Evolutionary conservation across 2,329 filamentous ascomycete species (phyloP).

Genomic region (Neofusicoccum laricinum): DNA sequence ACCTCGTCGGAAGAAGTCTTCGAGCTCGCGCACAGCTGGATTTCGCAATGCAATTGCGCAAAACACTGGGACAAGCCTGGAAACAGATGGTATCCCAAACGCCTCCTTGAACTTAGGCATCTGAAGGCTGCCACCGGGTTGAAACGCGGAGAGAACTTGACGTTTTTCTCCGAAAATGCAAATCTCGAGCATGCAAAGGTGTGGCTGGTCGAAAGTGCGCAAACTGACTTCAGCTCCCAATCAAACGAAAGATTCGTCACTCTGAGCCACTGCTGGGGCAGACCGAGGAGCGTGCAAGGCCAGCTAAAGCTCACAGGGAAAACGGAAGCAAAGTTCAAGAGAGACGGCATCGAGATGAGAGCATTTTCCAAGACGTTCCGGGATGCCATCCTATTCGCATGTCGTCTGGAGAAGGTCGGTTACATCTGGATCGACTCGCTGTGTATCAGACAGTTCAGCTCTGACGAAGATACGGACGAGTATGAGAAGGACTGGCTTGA

Average conservation of each 20-base stretch:
- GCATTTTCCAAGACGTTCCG: constrained; percentile 19
- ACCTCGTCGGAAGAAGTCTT: constrained; percentile 15
- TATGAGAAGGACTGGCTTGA: constrained; percentile 21
- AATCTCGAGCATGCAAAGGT: neutral
- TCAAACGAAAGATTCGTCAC: neutral
- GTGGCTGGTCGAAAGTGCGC: neutral
- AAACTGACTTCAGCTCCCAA: neutral
- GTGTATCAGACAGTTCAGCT: constrained; percentile 6
- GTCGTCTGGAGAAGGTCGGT: constrained; percentile 12
- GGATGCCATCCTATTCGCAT: constrained; percentile 18
- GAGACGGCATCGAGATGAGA: neutral
- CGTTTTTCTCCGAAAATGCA: neutral
- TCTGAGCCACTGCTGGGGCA: constrained; percentile 22
- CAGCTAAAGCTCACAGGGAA: constrained; percentile 13
- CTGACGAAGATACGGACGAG: neutral
- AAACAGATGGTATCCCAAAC: neutral
- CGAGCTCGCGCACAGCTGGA: constrained; percentile 18
- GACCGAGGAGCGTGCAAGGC: neutral
- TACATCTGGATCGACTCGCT: constrained; percentile 22
- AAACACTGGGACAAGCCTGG: neutral
- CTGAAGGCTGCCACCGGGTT: neutral
- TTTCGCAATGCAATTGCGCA: constrained; percentile 19
- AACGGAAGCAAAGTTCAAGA: constrained; percentile 15
- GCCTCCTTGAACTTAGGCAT: neutral
- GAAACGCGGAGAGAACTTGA: neutral